Evolutionary conservation across 176 grass and related monocot species (phyloP), one percentile per base, ranked within the genome.

Genomic region (Musa schizocarpa): DNA sequence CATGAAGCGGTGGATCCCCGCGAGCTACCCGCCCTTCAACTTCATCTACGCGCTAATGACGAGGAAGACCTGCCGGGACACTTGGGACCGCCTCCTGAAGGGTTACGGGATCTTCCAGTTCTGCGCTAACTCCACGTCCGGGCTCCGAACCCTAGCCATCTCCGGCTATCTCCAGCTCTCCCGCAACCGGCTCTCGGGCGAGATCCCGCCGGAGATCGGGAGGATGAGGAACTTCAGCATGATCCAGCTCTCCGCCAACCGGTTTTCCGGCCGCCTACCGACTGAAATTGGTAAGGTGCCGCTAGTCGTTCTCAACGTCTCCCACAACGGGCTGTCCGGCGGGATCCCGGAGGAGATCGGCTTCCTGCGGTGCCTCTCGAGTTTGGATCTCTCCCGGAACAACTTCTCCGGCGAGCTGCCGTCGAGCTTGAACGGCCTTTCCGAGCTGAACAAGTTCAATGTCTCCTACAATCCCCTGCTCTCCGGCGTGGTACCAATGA

Each of bases 1-100:
- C 50, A 98, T 98, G 95, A 80, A 9, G 23, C 77, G 95, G 53
- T 98, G 90, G 95, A 90, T 98, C 9, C 95, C 95, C 1, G 95
- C 84, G 11, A 87, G 16, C 68, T 98, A 98, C 65, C 95, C 95
- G 1, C 95, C 95, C 9, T 98, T 98, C 87, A 93, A 81, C 69
- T 98, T 93, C 68, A 63, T 89, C 11, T 91, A 93, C 76, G 69
- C 77, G 0, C 75, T 93, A 56, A 89, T 98, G 90, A 98, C 77
- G 0, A 73, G 83, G 34, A 85, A 78, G 82, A 91, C 78, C 53
- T 98, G 95, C 78, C 88, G 84, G 61, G 71, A 26, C 54, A 80
- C 72, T 53, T 98, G 95, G 95, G 83, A 91, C 65, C 80, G 59
- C 0, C 59, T 94, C 13, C 69, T 98, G 80, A 98, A 85, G 77